Evolutionary conservation across 108 stramenopile genomes (phyloP).

Genomic region (Nitzschia sp.): DNA sequence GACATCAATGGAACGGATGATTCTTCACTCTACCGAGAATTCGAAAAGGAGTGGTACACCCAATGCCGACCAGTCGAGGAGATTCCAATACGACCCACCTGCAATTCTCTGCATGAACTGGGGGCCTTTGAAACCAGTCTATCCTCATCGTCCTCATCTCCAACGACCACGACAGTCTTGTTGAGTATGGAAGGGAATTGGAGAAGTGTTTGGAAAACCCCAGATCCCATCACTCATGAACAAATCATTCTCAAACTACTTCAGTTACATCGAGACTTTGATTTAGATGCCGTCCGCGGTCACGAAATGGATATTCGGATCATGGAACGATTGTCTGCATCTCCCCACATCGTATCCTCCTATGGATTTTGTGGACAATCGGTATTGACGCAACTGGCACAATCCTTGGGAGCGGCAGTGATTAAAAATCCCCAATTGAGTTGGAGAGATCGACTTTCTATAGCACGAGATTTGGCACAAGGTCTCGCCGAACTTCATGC

Average conservation of each 20-base stretch:
- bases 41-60: slow-evolving; percentile 29
- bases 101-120: slow-evolving; percentile 31
- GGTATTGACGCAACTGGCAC: slow-evolving; percentile 49
- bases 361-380: slow-evolving; percentile 76
- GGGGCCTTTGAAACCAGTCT: not conserved
- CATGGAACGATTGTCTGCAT: slow-evolving; percentile 68
- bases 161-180: not conserved
- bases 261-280: slow-evolving; percentile 55
- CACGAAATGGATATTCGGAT: slow-evolving; percentile 63
- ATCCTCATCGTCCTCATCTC: not conserved
- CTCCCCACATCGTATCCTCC: slow-evolving; percentile 46
- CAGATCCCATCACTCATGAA: not conserved
- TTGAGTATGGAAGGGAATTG: slow-evolving; percentile 26
- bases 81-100: slow-evolving; percentile 14
- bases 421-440: slow-evolving; percentile 25
- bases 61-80: slow-evolving; percentile 15
- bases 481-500: slow-evolving; percentile 72
- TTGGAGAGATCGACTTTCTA: slow-evolving; percentile 37
- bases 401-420: slow-evolving; percentile 18
- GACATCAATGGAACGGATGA: not conserved
- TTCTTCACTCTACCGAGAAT: slow-evolving; percentile 7
- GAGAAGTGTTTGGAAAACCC: slow-evolving; percentile 21
- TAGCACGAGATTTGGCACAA: slow-evolving; percentile 56
- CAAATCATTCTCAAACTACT: slow-evolving; percentile 62
- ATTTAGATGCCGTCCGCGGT: slow-evolving; percentile 58